Percentiles rank a stretch among this genome's conserved stretches.
Evolutionary conservation across 2,329 filamentous ascomycete species (phyloP).

Genomic region (Penicillium decumbens): DNA sequence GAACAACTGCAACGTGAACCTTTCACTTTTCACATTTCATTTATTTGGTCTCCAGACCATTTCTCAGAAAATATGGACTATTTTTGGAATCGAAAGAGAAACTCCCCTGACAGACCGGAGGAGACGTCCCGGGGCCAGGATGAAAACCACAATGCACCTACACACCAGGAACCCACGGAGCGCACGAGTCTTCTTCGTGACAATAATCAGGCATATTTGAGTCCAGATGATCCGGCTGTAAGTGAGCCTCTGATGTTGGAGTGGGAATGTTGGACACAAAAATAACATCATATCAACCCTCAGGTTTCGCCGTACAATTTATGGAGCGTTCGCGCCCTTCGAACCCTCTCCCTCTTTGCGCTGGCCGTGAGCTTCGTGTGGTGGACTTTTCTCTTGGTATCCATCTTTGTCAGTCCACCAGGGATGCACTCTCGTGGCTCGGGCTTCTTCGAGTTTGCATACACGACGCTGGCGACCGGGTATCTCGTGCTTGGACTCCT

Average conservation of each 20-base stretch:
- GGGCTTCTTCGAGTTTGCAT: slow-evolving; percentile 87
- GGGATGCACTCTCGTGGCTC: slow-evolving; percentile 80
- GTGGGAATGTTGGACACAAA: background rate
- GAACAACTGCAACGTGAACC: background rate
- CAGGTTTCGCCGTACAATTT: slow-evolving; percentile 85
- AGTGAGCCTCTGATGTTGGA: background rate
- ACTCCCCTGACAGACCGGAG: slow-evolving; percentile 3
- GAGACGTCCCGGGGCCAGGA: background rate
- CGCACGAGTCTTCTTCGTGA: slow-evolving; percentile 19
- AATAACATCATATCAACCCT: background rate
- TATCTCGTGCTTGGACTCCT: slow-evolving; percentile 72
- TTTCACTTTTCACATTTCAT: background rate
- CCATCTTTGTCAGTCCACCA: slow-evolving; percentile 84
- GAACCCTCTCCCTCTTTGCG: slow-evolving; percentile 73
- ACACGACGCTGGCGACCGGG: slow-evolving; percentile 69
- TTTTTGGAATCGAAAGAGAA: slow-evolving; percentile 11
- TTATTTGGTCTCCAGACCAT: background rate
- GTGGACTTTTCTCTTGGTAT: slow-evolving; percentile 88
- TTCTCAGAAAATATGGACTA: slow-evolving; percentile 9
- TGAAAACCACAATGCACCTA: slow-evolving; percentile 2
- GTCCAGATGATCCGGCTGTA: slow-evolving; percentile 23
- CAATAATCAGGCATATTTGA: slow-evolving; percentile 12
- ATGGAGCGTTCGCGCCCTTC: slow-evolving; percentile 77
- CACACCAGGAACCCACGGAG: slow-evolving; percentile 25
- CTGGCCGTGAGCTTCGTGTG: slow-evolving; percentile 74